Evolutionary conservation across 257 asterid genomes (phyloP), one percentile per base, ranked within the genome.

Genomic region (Henckelia pumila): DNA sequence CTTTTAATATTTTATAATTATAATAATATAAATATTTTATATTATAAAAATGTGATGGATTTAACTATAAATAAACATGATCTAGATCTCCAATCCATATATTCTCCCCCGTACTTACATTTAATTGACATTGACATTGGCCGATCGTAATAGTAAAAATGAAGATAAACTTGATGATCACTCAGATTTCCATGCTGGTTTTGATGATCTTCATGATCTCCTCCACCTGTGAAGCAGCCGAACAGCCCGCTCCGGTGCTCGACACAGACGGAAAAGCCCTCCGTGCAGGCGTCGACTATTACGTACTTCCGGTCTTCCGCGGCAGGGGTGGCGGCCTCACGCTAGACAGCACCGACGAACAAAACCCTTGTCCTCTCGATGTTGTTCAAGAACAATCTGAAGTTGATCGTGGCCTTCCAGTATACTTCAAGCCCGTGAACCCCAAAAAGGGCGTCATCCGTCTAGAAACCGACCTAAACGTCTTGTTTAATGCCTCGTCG

Each of bases 301-400:
- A 78, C 79, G 68, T 79, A 7, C 29, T 88, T 60, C 90, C 92
- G 1, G 82, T 79, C 0, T 9, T 78, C 23, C 88, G 87, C 6
- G 89, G 86, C 66, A 37, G 83, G 7, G 95, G 92, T 2, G 95
- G 95, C 1, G 95, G 92, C 22, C 81, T 88, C 28, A 79, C 85
- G 8, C 66, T 82, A 49, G 73, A 61, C 67, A 37, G 66, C 73
- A 47, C 68, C 7, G 59, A 69, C 19, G 76, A 82, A 72, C 6
- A 44, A 1, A 56, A 32, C 35, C 35, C 74, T 1, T 82, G 91
- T 75, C 86, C 89, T 1, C 81, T 77, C 2, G 78, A 66, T n/a
- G 85, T 83, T 20, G 81, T 82, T 26, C 91, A 86, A 60, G 87
- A 73, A 16, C 76, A 24, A 37, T 17, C 4, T 0, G 88, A 76